These are phyloP conservation scores for Polygonum maritimum DNA, from an alignment of 148 eudicot species.

Conservation along the genomic window DNA sequence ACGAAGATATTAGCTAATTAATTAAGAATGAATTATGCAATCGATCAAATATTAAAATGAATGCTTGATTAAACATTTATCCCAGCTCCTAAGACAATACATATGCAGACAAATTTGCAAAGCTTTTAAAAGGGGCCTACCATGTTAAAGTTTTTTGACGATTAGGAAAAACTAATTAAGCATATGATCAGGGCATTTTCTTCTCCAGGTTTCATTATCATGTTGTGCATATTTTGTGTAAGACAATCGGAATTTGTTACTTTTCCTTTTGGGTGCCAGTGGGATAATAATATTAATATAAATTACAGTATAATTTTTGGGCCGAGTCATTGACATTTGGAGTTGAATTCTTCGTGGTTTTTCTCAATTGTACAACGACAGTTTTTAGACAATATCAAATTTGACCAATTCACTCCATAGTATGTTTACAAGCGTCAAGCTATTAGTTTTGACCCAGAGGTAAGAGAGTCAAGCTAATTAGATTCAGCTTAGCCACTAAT, in stretches of 20 bases:
- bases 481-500: not conserved
- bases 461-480: not conserved
- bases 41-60: not conserved
- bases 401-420: not conserved
- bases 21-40: not conserved
- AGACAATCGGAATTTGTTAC: not conserved
- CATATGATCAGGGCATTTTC: not conserved
- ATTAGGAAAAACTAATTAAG: constrained; percentile 1
- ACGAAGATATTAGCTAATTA: not conserved
- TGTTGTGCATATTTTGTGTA: not conserved
- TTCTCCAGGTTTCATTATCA: constrained; percentile 3
- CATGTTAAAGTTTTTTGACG: constrained; percentile 1
- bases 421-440: not conserved
- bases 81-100: not conserved
- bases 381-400: not conserved
- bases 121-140: constrained; percentile 3
- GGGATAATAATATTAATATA: not conserved
- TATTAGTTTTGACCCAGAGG: not conserved
- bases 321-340: not conserved
- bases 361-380: not conserved
- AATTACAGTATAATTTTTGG: not conserved
- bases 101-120: not conserved
- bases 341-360: not conserved
- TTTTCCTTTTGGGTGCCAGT: not conserved
- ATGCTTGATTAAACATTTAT: not conserved